Base-by-base conservation (phyloP, 441 rosid species). In the Gossypium lobatum region DNA sequence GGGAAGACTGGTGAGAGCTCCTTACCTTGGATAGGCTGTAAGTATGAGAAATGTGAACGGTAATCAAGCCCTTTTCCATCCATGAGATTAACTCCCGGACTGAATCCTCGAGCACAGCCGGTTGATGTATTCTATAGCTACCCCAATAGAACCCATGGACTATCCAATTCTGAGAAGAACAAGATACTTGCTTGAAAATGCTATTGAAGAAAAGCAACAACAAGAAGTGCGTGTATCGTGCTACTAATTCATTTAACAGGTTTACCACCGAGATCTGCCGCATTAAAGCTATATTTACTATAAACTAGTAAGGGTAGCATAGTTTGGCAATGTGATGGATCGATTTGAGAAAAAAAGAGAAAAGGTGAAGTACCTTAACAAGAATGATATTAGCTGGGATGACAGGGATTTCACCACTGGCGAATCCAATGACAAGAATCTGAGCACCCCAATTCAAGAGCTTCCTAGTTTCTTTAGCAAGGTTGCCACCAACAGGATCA, bases 71-170 rank as follows among this genome's bases (percentile, higher is more conserved):
- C 80, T 71, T 85, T 2, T 82, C 80, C 81, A 90, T 73, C 98
- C 97, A 95, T 59, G 91, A 91, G 39, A 92, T 90, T 64, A 91
- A 87, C 81, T 89, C 96, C 70, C 21, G 81, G 14, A 90, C 68
- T 55, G 97, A 92, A 76, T 89, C 94, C 77, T 85, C 84, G 16
- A 92, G 90, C 26, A 92, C 87, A 64, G 1, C 71, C 0, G 97
- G 93, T 45, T 54, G 84, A 77, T 92, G 92, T 72, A 84, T 78
- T 31, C 50, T 79, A 79, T 93, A 84, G 88, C 97, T 89, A n/a
- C 97, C 97, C 97, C 97, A 91, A 80, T 92, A 91, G 70, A 95
- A 93, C 78, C 98, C 98, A 75, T 95, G 98, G 58, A 95, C 84
- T 0, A 97, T 91, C 97, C 98, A 93, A 83, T 95, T 95, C 98